A percentile compares a stretch with the other conserved stretches of the same genome.
These are phyloP conservation scores for Starmerella scarabaei DNA, from an alignment of 805 yeast genomes.

Conservation along the genomic window DNA sequence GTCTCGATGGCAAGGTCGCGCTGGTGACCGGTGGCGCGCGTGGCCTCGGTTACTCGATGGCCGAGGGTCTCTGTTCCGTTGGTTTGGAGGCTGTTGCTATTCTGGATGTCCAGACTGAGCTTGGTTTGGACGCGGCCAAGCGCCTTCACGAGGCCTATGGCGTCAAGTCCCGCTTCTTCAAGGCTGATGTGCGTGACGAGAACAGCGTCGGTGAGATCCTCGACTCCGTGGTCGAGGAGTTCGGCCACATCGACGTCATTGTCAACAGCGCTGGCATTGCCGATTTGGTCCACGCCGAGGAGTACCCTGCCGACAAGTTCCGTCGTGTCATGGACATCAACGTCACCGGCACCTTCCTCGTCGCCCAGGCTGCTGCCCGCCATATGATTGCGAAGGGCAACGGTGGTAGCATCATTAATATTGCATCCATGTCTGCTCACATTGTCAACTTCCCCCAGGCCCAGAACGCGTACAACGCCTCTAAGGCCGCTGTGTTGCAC, in stretches of 20 bases:
- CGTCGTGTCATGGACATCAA: conserved; percentile 52
- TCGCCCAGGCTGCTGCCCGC: conserved; percentile 52
- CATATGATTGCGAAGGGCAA: conserved; percentile 46
- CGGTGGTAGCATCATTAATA: conserved; percentile 48
- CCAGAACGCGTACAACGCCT: conserved; percentile 56
- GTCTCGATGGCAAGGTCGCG: conserved; percentile 52
- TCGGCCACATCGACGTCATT: conserved; percentile 43
- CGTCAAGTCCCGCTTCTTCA: conserved; percentile 50
- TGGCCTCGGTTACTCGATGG: conserved; percentile 48
- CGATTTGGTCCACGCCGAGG: conserved; percentile 57
- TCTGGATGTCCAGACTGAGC: conserved; percentile 46
- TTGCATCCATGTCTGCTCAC: conserved; percentile 60
- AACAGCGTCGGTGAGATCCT: conserved; percentile 38
- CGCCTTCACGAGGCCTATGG: conserved; percentile 38
- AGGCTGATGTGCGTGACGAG: conserved; percentile 49
- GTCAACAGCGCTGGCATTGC: conserved; percentile 57
- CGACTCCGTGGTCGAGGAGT: conserved; percentile 39
- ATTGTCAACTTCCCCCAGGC: conserved; percentile 66
- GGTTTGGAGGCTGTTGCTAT: conserved; percentile 43
- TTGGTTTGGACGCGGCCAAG: conserved; percentile 48
- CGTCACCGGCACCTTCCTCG: conserved; percentile 53
- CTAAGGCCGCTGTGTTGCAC: conserved; percentile 61
- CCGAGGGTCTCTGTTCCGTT: conserved; percentile 45
- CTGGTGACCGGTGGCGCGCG: conserved; percentile 58
- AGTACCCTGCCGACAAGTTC: conserved; percentile 51